Evolutionary conservation across 2,329 filamentous ascomycete species (phyloP).

Genomic region (Aspergillus ustus): DNA sequence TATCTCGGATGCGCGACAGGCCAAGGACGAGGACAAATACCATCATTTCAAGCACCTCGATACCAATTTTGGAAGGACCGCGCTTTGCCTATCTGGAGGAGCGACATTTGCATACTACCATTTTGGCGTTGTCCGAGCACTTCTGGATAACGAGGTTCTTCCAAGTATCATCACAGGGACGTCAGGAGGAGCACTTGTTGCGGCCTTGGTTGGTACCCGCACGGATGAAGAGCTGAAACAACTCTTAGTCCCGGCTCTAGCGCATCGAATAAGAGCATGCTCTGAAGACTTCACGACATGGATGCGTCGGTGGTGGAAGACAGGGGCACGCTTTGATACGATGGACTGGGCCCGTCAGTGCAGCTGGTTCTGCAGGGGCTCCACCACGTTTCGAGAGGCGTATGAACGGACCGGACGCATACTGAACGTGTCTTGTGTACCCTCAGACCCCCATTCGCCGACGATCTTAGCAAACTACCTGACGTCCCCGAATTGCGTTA

Average conservation of each 20-base stretch:
- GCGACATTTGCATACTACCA: slow-evolving; percentile 97
- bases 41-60: slow-evolving; percentile 84
- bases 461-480: slow-evolving; percentile 94
- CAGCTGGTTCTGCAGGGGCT: slow-evolving; percentile 89
- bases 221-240: slow-evolving; percentile 89
- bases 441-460: slow-evolving; percentile 90
- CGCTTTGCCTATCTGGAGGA: slow-evolving; percentile 89
- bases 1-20: slow-evolving; percentile 68
- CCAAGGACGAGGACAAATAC: slow-evolving; percentile 75
- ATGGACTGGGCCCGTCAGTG: slow-evolving; percentile 86
- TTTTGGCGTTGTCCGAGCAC: slow-evolving; percentile 86
- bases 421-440: slow-evolving; percentile 93
- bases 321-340: slow-evolving; percentile 91
- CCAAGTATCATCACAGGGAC: slow-evolving; percentile 97
- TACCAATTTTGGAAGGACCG: slow-evolving; percentile 90
- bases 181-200: slow-evolving; percentile 89
- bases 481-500: slow-evolving; percentile 93
- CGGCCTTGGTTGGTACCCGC: slow-evolving; percentile 82
- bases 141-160: slow-evolving; percentile 82
- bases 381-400: slow-evolving; percentile 91
- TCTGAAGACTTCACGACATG: slow-evolving; percentile 77
- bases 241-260: slow-evolving; percentile 84
- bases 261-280: slow-evolving; percentile 82
- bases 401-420: slow-evolving; percentile 93
- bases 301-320: slow-evolving; percentile 85